These are phyloP conservation scores for Cadophora sp. DNA, from an alignment of 2,329 filamentous ascomycete species.

Conservation along the genomic window DNA sequence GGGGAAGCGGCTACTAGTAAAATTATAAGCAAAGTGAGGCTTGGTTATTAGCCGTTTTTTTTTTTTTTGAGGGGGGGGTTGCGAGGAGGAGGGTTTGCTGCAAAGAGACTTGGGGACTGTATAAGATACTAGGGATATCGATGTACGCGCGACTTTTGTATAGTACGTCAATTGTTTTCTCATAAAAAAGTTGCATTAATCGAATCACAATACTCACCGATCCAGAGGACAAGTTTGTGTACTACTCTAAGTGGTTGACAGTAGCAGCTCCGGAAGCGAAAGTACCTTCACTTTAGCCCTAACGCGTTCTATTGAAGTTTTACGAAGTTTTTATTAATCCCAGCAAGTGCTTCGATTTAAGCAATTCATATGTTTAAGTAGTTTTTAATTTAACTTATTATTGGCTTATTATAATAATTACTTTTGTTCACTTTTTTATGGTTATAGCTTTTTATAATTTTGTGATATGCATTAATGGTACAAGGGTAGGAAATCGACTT, in stretches of 20 bases:
- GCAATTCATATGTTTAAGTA: constrained; percentile 28
- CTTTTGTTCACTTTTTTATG: constrained; percentile 26
- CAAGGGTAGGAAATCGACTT: constrained; percentile 22
- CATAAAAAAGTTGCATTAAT: too few relatives aligned
- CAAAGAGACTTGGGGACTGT: too few relatives aligned
- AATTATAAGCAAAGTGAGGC: too few relatives aligned
- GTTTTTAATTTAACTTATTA: constrained; percentile 18
- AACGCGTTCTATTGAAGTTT: constrained; percentile 23
- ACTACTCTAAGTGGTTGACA: neutral
- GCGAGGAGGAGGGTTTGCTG: too few relatives aligned
- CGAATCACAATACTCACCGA: too few relatives aligned
- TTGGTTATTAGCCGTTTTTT: too few relatives aligned
- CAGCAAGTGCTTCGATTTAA: constrained; percentile 28
- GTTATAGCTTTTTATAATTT: constrained; percentile 27
- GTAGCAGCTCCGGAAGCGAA: constrained; percentile 17
- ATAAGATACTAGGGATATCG: too few relatives aligned
- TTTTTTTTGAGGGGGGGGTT: too few relatives aligned
- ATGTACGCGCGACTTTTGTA: too few relatives aligned
- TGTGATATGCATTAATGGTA: constrained; percentile 22
- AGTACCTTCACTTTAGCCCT: constrained; percentile 26
- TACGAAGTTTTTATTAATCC: constrained; percentile 26
- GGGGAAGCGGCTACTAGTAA: too few relatives aligned
- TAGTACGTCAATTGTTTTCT: too few relatives aligned
- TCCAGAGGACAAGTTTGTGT: too few relatives aligned
- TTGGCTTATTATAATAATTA: constrained; percentile 23